Conservation (phyloP, 2,329 filamentous ascomycete genomes). For the Furcasterigmium furcatum region DNA sequence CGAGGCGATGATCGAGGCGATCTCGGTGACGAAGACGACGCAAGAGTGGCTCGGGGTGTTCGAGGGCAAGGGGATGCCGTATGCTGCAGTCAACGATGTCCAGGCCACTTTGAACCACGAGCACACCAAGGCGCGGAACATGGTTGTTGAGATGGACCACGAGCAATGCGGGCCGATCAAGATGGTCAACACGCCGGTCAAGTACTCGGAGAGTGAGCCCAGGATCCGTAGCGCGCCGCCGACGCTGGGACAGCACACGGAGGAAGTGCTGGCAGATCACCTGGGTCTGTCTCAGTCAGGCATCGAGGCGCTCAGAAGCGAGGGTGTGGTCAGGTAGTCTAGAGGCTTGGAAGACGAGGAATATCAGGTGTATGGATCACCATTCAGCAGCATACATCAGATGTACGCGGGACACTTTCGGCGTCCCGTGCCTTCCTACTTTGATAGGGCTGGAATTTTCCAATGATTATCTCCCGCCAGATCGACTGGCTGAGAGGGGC, state of each 20-base stretch:
- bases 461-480: too few relatives aligned
- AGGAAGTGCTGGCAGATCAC: constrained; percentile 66
- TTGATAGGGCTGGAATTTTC: too few relatives aligned
- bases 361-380: too few relatives aligned
- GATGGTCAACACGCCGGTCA: constrained; percentile 90
- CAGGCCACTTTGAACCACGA: constrained; percentile 78
- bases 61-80: constrained; percentile 91
- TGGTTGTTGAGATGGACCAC: constrained; percentile 89
- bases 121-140: constrained; percentile 79
- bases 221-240: constrained; percentile 77
- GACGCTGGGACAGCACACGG: constrained; percentile 81
- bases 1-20: constrained; percentile 73
- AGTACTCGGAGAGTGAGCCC: constrained; percentile 82
- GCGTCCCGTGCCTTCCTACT: too few relatives aligned
- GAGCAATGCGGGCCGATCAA: constrained; percentile 79
- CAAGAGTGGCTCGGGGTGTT: constrained; percentile 83
- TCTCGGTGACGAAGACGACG: constrained; percentile 76
- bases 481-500: too few relatives aligned
- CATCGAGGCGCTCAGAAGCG: constrained; percentile 59
- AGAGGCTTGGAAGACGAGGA: too few relatives aligned
- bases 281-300: constrained; percentile 57
- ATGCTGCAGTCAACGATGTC: constrained; percentile 87
- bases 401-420: too few relatives aligned
- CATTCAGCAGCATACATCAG: too few relatives aligned
- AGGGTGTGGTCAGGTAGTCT: constrained; percentile 60